These are phyloP conservation scores for Lactarius vividus DNA, from an alignment of 768 basidiomycete genomes.

Conservation along the genomic window DNA sequence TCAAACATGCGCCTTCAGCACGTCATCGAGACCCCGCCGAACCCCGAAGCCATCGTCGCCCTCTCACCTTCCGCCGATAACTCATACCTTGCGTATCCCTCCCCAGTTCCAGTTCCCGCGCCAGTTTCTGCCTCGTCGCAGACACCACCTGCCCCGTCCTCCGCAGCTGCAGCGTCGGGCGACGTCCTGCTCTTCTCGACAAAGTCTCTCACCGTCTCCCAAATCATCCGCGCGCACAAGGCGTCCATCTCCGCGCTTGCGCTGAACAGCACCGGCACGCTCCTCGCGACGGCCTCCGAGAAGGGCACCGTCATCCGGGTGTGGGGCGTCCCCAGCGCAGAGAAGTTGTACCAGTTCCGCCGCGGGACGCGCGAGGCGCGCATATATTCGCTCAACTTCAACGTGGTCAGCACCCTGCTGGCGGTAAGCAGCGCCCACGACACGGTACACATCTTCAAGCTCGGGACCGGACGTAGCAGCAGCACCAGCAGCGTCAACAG, in stretches of 20 bases:
- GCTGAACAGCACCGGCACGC: constrained; percentile 81
- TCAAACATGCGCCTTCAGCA: constrained; percentile 97
- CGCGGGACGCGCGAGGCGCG: constrained; percentile 82
- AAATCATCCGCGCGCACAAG: constrained; percentile 98
- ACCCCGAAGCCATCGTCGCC: constrained; percentile 94
- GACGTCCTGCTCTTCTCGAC: constrained; percentile 97
- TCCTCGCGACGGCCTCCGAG: constrained; percentile 90
- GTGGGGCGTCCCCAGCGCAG: constrained; percentile 85
- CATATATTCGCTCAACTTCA: constrained; percentile 88
- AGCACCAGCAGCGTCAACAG: constrained; percentile 19
- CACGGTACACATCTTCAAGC: constrained; percentile 95
- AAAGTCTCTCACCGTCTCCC: constrained; percentile 84
- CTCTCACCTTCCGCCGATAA: constrained; percentile 91
- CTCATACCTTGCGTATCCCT: constrained; percentile 95
- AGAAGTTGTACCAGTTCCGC: constrained; percentile 94
- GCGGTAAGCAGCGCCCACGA: constrained; percentile 91
- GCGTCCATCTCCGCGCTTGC: constrained; percentile 84
- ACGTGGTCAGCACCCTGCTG: constrained; percentile 74
- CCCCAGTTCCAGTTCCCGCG: constrained; percentile 83
- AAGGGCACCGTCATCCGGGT: constrained; percentile 98
- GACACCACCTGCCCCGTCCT: constrained; percentile 38
- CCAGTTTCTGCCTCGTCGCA: constrained; percentile 43
- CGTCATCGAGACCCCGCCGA: constrained; percentile 94
- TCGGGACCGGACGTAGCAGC: constrained; percentile 44
- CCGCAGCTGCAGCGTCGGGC: constrained; percentile 49